These are phyloP conservation scores for Piloderma croceum DNA, from an alignment of 768 basidiomycete species.

Conservation along the genomic window DNA sequence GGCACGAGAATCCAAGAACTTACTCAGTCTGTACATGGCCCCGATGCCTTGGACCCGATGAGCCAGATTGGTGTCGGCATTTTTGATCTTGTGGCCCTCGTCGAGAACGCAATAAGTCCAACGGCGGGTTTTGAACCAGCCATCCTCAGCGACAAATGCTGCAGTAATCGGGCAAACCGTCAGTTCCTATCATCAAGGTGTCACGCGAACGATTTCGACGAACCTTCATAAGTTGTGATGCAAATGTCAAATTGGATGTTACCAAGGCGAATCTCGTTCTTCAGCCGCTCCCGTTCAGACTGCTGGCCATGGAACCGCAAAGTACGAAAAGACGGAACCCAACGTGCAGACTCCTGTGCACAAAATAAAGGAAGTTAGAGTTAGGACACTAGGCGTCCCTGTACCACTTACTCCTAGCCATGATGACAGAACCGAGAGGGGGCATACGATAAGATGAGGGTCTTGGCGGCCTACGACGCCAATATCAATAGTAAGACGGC, in stretches of 20 bases:
- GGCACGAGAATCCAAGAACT: conserved; percentile 5
- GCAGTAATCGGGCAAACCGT: too few species aligned
- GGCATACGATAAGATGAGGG: conserved; percentile 70
- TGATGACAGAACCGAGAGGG: conserved; percentile 58
- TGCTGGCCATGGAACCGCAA: conserved; percentile 59
- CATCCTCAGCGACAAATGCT: conserved; percentile 48
- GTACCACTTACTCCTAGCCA: conserved; percentile 52
- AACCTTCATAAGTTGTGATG: conserved; percentile 70
- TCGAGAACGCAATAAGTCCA: conserved; percentile 60
- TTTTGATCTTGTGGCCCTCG: conserved; percentile 72
- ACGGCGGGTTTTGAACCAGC: conserved; percentile 54
- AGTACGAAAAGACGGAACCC: conserved; percentile 46
- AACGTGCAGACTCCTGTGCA: conserved; percentile 45
- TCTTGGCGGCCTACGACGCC: conserved; percentile 41
- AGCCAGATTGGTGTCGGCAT: conserved; percentile 49
- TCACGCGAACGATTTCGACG: too few species aligned
- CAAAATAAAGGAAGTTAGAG: too few species aligned
- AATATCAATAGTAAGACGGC: too few species aligned
- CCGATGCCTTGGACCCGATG: conserved; percentile 51
- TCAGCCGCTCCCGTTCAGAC: conserved; percentile 51
- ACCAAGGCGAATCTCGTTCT: conserved; percentile 33
- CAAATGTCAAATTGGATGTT: conserved; percentile 42
- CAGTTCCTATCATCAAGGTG: too few species aligned
- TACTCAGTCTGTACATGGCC: conserved; percentile 52
- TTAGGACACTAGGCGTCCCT: too few species aligned